Evolutionary conservation across 768 basidiomycete species (phyloP), one percentile per base, ranked within the genome.

Genomic region (Macrolepiota dolichaula): DNA sequence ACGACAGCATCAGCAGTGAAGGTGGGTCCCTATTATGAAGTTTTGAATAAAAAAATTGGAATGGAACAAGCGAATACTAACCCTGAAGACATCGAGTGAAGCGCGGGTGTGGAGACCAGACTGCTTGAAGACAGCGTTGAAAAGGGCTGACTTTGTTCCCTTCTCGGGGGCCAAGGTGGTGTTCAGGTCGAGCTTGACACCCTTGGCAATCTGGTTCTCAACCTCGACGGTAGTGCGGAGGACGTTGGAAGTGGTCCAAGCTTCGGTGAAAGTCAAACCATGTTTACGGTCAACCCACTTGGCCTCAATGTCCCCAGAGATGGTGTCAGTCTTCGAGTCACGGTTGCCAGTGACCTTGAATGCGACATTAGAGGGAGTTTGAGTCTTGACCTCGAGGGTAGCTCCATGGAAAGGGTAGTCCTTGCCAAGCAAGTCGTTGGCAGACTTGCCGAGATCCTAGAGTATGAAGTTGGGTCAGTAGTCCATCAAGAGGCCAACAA

Each of bases 131-230:
- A 84, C 81, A 64, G 91, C 82, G 70, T 86, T 89, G 68, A 97
- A 73, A 68, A 94, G 77, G 57, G 95, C 94, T 32, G 85, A 82
- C 83, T 96, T 98, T 68, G 80, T 79, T 70, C 87, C 86, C 76
- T 94, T 96, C 71, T 92, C 91, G 50, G 96, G 94, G 67, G 87
- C 79, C 66, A 99, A 84, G 46, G 88, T 82, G 66, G 93, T 89
- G 71, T 80, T 80, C 59, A 98, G 74, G 74, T 98, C 96, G 71
- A 99, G 80, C 82, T 99, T 99, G 80, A 99, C 86, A 64, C 96
- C 97, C 79, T 95, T 91, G 69, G 96, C 94, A 73, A 98, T 85
- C 80, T 94, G 88, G 82, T 98, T 95, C 77, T 98, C 95, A 72
- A 98, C 81, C 83, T 99, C 97, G 66, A 98, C 75, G 74, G 89